phyloP scores from a whole-genome alignment of 1,139 yeast species.

The Kodamaea suecica region DNA sequence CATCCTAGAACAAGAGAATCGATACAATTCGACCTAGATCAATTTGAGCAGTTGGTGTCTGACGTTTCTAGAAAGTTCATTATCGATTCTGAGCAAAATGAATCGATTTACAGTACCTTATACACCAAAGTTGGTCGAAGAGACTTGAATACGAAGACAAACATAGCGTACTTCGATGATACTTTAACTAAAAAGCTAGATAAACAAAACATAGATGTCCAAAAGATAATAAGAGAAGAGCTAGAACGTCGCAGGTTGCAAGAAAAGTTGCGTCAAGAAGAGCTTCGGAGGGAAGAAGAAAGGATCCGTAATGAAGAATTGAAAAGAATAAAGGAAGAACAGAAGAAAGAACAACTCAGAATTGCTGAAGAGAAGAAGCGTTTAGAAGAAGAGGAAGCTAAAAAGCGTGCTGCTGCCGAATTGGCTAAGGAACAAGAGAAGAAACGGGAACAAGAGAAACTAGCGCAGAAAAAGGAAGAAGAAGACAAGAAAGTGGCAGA shows the following conservation, averaged over 20 bases:
- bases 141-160: not conserved
- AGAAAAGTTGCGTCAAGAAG: conserved; percentile 2
- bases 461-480: conserved; percentile 10
- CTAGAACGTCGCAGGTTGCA: conserved; percentile 3
- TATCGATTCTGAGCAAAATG: not conserved
- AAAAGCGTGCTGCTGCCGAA: conserved; percentile 11
- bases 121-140: not conserved
- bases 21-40: not conserved
- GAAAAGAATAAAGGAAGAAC: conserved; percentile 10
- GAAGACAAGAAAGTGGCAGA: conserved; percentile 10
- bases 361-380: conserved; percentile 8
- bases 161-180: not conserved
- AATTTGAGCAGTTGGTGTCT: conserved; percentile 3
- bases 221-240: conserved; percentile 7
- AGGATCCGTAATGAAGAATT: conserved; percentile 8
- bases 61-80: conserved; percentile 1
- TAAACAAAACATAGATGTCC: conserved; percentile 9
- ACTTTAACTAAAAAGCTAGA: not conserved
- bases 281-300: conserved; percentile 6
- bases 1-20: not conserved
- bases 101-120: not conserved
- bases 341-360: conserved; percentile 13
- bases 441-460: conserved; percentile 12
- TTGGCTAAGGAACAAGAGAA: conserved; percentile 13
- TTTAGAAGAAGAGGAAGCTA: conserved; percentile 3